A percentile compares a stretch with the other conserved stretches of the same genome.
Conservation (phyloP, 2,329 filamentous ascomycete species). For the Penicillium sp. region DNA sequence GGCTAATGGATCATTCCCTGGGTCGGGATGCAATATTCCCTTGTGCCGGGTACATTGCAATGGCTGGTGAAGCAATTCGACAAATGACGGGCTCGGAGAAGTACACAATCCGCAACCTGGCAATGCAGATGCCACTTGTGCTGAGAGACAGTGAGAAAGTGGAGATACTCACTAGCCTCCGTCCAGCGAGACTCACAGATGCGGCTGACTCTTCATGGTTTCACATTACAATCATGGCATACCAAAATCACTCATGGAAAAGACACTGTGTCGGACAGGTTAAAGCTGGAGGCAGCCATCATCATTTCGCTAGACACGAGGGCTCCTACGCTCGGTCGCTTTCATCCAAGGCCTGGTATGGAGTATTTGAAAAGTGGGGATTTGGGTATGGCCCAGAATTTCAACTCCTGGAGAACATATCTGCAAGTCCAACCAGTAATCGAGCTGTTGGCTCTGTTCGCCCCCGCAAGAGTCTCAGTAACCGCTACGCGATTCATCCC, state of each 20-base stretch:
- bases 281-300: not conserved
- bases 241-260: conserved; percentile 9
- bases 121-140: conserved; percentile 22
- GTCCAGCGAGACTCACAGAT: conserved; percentile 10
- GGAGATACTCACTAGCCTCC: conserved; percentile 23
- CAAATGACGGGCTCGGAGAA: conserved; percentile 9
- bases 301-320: not conserved
- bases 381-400: conserved; percentile 10
- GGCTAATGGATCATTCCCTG: conserved; percentile 52
- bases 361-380: conserved; percentile 3
- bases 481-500: conserved; percentile 1
- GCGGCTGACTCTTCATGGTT: conserved; percentile 13
- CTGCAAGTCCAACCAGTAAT: conserved; percentile 5
- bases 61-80: conserved; percentile 48
- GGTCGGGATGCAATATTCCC: conserved; percentile 48
- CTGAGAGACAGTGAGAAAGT: conserved; percentile 14
- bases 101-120: conserved; percentile 18
- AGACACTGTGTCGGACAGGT: conserved; percentile 13
- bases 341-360: conserved; percentile 10
- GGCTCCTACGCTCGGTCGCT: conserved; percentile 2
- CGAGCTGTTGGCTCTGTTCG: conserved; percentile 3
- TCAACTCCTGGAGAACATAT: conserved; percentile 9
- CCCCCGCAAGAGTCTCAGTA: not conserved
- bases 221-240: conserved; percentile 9
- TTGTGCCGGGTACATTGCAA: conserved; percentile 48